Base-by-base conservation (phyloP, 768 basidiomycete species). In the Agaricus blazei region DNA sequence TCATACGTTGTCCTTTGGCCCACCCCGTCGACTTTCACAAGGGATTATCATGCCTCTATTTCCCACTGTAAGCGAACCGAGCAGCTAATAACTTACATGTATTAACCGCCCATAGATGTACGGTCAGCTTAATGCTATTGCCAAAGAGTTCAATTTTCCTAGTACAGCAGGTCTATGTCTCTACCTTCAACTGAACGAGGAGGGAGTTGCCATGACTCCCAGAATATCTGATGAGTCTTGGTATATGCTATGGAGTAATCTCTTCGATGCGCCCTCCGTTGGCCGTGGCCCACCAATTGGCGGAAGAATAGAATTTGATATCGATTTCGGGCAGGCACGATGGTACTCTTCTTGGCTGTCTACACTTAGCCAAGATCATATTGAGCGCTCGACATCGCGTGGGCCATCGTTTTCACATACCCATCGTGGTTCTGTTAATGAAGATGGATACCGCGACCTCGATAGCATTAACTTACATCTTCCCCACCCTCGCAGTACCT, bases 221-320 rank as follows among this genome's bases (percentile, higher is more conserved):
- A 81, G 90, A 19, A 80, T 93, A 51, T 84, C 88, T 6, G 88
- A 91, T 52, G 89, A 89, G 53, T 78, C 80, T 8, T 93, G 91
- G 91, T 77, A 77, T 51, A 69, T 82, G 31, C 73, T 93, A 2
- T 93, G 88, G 86, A 72, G 70, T 38, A 80, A 85, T 64, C 70
- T 82, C 57, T 75, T 83, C 42, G 80, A 84, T 31, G 24, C 19
- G 24, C 59, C 75, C 38, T 67, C 71, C 24, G 67, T 3, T 59
- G 64, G 42, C 58, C 72, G 56, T 36, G 60, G 64, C 26, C 64
- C 80, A 19, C 85, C 89, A 0, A 85, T 95, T 54, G 76, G 81
- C 43, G 93, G 90, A 4, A 84, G 80, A 28, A 78, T 96, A 28
- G 92, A 95, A 69, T 93, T 95, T 66, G 93, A 95, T 68, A 80